These are phyloP conservation scores for Nannizziopsis arthrosporioides DNA, from an alignment of 2,329 filamentous ascomycete genomes.

Conservation along the genomic window DNA sequence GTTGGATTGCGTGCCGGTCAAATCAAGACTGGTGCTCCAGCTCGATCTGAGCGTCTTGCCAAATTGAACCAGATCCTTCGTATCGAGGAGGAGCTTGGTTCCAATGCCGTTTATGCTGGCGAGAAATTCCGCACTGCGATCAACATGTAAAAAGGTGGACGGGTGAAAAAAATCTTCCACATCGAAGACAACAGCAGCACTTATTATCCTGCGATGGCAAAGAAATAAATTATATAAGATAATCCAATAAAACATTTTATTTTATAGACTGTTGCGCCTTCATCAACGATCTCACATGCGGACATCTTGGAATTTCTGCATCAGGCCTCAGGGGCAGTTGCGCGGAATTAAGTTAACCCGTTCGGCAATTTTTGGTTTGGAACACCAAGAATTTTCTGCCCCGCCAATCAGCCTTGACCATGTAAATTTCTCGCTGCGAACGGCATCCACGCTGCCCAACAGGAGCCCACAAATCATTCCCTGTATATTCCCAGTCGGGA, in stretches of 20 bases:
- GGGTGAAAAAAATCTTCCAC: not conserved
- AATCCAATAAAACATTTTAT: too few species aligned
- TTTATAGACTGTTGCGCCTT: too few species aligned
- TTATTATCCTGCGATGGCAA: not conserved
- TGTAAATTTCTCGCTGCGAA: not conserved
- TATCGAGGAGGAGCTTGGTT: slow-evolving; percentile 97
- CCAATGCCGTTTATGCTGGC: slow-evolving; percentile 83
- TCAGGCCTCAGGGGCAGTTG: not conserved
- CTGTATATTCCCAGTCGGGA: not conserved
- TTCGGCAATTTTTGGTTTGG: not conserved
- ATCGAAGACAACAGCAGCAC: not conserved
- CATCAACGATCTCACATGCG: too few species aligned
- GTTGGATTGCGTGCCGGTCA: slow-evolving; percentile 93
- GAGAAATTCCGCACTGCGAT: slow-evolving; percentile 83
- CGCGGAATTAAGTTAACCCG: slow-evolving; percentile 1
- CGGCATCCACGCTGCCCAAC: not conserved
- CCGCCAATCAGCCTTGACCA: slow-evolving; percentile 8
- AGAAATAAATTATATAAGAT: not conserved
- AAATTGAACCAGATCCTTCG: slow-evolving; percentile 99
- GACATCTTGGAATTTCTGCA: too few species aligned
- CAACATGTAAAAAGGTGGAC: slow-evolving; percentile 56
- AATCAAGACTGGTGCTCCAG: slow-evolving; percentile 98
- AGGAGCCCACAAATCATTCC: not conserved
- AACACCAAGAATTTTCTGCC: slow-evolving; percentile 1
- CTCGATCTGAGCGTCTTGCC: slow-evolving; percentile 92